Conservation (phyloP, 192 early-diverging fungal genomes). For the Backusella mclennaniae region DNA sequence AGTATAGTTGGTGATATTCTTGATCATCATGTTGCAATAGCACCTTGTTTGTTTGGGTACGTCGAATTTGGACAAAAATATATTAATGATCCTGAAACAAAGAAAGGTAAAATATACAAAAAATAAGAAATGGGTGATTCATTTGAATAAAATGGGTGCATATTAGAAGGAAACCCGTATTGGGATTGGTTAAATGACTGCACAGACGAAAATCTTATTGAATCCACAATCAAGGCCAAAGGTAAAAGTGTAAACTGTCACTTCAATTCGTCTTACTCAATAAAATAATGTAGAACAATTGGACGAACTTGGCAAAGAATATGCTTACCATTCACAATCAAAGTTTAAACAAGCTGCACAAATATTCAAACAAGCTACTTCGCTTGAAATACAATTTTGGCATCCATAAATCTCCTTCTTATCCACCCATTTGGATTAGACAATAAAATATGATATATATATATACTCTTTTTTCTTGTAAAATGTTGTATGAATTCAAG, state of each 20-base stretch:
- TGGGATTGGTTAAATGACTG: constrained; percentile 81
- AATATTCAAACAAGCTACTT: constrained; percentile 68
- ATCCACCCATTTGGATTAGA: neutral
- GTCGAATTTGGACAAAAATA: constrained; percentile 69
- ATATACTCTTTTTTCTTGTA: neutral
- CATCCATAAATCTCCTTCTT: neutral
- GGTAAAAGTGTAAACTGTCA: constrained; percentile 31
- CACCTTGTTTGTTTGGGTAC: constrained; percentile 83
- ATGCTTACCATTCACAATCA: constrained; percentile 45
- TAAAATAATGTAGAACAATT: constrained; percentile 40
- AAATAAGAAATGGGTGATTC: neutral
- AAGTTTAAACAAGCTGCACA: constrained; percentile 61
- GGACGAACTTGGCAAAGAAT: constrained; percentile 47
- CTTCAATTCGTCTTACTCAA: neutral
- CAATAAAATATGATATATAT: neutral
- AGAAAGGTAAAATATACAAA: constrained; percentile 35
- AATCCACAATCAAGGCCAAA: constrained; percentile 55
- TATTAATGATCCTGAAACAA: constrained; percentile 62
- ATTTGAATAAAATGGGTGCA: neutral
- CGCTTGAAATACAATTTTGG: constrained; percentile 81
- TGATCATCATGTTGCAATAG: constrained; percentile 76
- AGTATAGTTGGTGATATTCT: constrained; percentile 67
- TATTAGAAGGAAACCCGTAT: constrained; percentile 71
- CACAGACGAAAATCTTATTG: constrained; percentile 61
- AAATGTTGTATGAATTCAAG: neutral